phyloP scores from a whole-genome alignment of 1,139 yeast genomes.

The Candida frijolesensis region DNA sequence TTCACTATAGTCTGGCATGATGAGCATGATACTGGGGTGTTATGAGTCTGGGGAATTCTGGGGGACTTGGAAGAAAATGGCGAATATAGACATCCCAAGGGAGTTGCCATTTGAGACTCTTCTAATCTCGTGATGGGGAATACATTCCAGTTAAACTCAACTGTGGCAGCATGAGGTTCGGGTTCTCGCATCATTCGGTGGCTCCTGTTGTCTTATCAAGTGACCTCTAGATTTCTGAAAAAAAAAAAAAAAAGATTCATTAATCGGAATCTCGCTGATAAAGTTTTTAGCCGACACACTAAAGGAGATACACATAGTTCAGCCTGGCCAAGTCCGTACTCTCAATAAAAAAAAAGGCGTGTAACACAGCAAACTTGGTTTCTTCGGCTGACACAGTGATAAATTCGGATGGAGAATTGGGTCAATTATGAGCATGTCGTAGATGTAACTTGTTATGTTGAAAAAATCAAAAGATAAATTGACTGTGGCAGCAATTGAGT shows the following conservation, averaged over 20 bases:
- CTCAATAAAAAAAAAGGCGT: neutral
- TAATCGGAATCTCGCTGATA: neutral
- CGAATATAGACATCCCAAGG: conserved; percentile 40
- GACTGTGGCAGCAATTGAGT: neutral
- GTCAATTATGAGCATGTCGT: too few relatives aligned
- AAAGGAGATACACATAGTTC: neutral
- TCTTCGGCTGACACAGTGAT: neutral
- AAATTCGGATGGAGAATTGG: neutral
- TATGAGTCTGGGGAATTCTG: conserved; percentile 5
- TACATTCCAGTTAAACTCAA: conserved; percentile 55
- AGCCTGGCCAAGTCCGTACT: neutral
- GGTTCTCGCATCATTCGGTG: neutral
- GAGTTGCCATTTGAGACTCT: conserved; percentile 33
- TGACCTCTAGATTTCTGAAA: neutral
- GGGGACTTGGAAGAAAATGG: conserved; percentile 24
- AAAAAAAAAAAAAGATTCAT: neutral
- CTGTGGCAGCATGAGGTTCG: neutral
- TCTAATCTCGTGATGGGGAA: conserved; percentile 47
- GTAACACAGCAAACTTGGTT: neutral
- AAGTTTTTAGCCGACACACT: neutral
- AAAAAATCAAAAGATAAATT: neutral
- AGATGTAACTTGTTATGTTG: neutral
- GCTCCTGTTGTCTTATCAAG: neutral
- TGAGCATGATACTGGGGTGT: conserved; percentile 24
- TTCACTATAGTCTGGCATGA: conserved; percentile 33